A percentile compares a stretch with the other conserved stretches of the same genome.
Conservation (phyloP, 2,329 filamentous ascomycete genomes). For the Cadophora sp. region DNA sequence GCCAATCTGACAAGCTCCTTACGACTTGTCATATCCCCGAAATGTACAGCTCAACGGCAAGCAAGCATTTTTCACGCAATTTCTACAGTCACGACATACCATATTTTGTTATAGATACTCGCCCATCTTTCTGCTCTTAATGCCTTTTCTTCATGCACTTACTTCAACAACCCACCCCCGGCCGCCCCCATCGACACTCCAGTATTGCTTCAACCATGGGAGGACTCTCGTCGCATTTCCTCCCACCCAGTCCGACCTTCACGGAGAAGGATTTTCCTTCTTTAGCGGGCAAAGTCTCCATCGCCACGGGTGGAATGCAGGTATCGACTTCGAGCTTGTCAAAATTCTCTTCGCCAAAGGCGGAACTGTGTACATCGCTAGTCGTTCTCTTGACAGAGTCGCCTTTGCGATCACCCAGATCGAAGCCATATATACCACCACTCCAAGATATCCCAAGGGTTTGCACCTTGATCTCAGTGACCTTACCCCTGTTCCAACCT, state of each 20-base stretch:
- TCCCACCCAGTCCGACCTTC: constrained; percentile 48
- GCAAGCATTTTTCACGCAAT: not conserved
- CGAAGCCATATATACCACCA: constrained; percentile 43
- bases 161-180: not conserved
- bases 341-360: constrained; percentile 49
- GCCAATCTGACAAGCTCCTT: not conserved
- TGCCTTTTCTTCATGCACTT: not conserved
- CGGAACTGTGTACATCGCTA: constrained; percentile 52
- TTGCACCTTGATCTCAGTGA: constrained; percentile 49
- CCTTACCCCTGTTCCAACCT: constrained; percentile 46
- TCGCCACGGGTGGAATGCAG: constrained; percentile 50
- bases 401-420: constrained; percentile 44
- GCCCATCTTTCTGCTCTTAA: not conserved
- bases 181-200: not conserved
- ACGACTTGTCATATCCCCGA: not conserved
- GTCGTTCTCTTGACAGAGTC: constrained; percentile 48
- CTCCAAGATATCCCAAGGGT: constrained; percentile 44
- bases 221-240: constrained; percentile 34
- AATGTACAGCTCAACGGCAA: not conserved
- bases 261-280: constrained; percentile 50
- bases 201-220: constrained; percentile 14
- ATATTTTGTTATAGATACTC: not conserved
- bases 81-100: not conserved
- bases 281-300: constrained; percentile 48
- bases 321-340: constrained; percentile 48